Evolutionary conservation across 768 basidiomycete species (phyloP).

Genomic region (Trametes elegans): DNA sequence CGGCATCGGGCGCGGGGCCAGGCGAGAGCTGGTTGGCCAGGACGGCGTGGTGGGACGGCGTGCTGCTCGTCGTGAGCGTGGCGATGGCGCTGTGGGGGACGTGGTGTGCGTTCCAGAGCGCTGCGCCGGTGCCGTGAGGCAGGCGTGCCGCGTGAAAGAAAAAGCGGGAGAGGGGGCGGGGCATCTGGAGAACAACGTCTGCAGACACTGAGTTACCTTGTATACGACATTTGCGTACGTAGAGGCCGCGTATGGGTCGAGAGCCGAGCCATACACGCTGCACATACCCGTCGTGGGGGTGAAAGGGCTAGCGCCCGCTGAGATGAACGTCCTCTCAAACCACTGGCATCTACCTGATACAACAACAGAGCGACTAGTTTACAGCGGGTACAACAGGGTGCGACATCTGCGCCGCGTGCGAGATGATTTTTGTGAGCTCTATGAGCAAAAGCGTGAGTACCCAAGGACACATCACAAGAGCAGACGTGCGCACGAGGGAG

Average conservation of each 20-base stretch:
- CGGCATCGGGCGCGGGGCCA: slow-evolving; percentile 54
- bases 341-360: neutral
- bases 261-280: too few relatives aligned
- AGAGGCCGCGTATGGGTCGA: too few relatives aligned
- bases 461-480: neutral
- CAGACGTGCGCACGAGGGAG: slow-evolving; percentile 64
- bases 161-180: slow-evolving; percentile 33
- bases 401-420: slow-evolving; percentile 58
- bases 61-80: slow-evolving; percentile 48
- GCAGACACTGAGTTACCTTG: too few relatives aligned
- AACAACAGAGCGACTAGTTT: slow-evolving; percentile 6
- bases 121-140: slow-evolving; percentile 12
- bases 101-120: slow-evolving; percentile 52
- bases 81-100: slow-evolving; percentile 83
- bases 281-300: neutral
- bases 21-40: slow-evolving; percentile 39
- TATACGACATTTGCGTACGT: neutral
- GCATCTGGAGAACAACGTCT: too few relatives aligned
- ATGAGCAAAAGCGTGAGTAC: neutral
- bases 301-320: too few relatives aligned
- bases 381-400: slow-evolving; percentile 15
- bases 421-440: slow-evolving; percentile 78
- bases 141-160: slow-evolving; percentile 23
- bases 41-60: slow-evolving; percentile 50
- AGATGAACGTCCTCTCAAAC: neutral